A percentile compares a stretch with the other conserved stretches of the same genome.
Evolutionary conservation across 257 asterid genomes (phyloP).

Genomic region (Salvia splendens): DNA sequence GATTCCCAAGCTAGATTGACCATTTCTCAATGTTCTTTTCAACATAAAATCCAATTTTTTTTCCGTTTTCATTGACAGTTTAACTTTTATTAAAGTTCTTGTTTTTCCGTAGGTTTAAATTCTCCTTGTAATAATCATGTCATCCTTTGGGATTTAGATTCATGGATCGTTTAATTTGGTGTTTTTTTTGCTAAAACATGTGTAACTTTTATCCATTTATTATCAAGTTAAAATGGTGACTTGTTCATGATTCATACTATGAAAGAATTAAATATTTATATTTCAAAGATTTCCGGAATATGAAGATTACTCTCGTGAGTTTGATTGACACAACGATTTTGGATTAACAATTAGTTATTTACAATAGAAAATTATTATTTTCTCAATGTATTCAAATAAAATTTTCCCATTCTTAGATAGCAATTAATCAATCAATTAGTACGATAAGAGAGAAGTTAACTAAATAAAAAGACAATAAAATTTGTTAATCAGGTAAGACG

Average conservation of each 20-base stretch:
- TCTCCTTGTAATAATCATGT: slow-evolving; percentile 10
- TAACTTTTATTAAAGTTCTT: slow-evolving; percentile 28
- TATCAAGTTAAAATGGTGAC: no score
- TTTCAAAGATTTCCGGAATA: not conserved
- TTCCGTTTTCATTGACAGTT: slow-evolving; percentile 1
- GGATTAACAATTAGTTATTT: not conserved
- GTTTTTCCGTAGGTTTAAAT: slow-evolving; percentile 19
- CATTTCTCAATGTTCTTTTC: slow-evolving; percentile 1
- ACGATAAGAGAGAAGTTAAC: not conserved
- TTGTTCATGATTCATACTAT: not conserved
- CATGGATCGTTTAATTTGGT: not conserved
- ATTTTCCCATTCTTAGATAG: not conserved
- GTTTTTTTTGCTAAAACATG: not conserved
- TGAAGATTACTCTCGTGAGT: not conserved
- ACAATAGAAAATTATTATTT: not conserved
- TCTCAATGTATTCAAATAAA: not conserved
- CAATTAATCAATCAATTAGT: not conserved
- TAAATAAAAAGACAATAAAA: not conserved
- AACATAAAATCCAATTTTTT: slow-evolving; percentile 18
- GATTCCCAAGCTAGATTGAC: slow-evolving; percentile 28
- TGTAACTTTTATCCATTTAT: not conserved
- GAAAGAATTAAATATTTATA: no score
- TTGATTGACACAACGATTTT: not conserved
- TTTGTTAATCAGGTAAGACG: slow-evolving; percentile 8
- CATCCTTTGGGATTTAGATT: not conserved